phyloP scores from a whole-genome alignment of 495 filamentous ascomycete species.

The Pyrenopolyporus hunteri region DNA sequence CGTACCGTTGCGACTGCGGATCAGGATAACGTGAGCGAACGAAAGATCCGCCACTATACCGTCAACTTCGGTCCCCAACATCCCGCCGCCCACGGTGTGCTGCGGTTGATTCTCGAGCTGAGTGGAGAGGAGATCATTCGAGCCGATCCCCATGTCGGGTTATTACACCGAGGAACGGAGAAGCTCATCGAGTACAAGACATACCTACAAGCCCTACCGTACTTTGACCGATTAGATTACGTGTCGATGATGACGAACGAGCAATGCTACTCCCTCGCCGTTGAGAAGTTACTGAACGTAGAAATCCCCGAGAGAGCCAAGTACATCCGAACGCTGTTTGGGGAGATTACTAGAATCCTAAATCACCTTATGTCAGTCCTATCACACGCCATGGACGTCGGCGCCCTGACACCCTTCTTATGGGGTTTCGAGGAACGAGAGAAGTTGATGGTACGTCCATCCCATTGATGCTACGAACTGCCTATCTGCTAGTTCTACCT shows the following conservation, averaged over 20 bases:
- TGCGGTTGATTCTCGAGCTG: constrained; percentile 95
- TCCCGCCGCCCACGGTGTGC: constrained; percentile 97
- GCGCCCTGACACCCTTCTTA: constrained; percentile 95
- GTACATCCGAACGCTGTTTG: constrained; percentile 96
- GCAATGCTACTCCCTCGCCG: constrained; percentile 92
- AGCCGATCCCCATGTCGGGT: constrained; percentile 93
- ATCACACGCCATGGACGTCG: constrained; percentile 99
- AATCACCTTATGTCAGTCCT: constrained; percentile 99
- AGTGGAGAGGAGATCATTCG: constrained; percentile 98
- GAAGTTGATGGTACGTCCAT: constrained; percentile 89
- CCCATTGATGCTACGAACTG: no score
- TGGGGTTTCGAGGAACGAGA: constrained; percentile 99
- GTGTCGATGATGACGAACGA: constrained; percentile 99
- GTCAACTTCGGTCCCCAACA: constrained; percentile 99
- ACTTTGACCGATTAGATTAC: constrained; percentile 99
- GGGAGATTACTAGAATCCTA: constrained; percentile 90
- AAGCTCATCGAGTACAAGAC: constrained; percentile 99
- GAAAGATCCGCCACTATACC: constrained; percentile 98
- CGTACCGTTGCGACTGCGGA: constrained; percentile 59
- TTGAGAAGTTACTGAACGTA: constrained; percentile 97
- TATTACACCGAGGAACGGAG: constrained; percentile 97
- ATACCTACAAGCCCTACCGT: constrained; percentile 96
- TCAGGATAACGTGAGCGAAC: constrained; percentile 58
- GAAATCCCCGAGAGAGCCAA: constrained; percentile 96
- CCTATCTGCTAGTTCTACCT: constrained; percentile 2